Evolutionary conservation across 441 rosid species (phyloP).

Genomic region (Pelargonium australe): DNA sequence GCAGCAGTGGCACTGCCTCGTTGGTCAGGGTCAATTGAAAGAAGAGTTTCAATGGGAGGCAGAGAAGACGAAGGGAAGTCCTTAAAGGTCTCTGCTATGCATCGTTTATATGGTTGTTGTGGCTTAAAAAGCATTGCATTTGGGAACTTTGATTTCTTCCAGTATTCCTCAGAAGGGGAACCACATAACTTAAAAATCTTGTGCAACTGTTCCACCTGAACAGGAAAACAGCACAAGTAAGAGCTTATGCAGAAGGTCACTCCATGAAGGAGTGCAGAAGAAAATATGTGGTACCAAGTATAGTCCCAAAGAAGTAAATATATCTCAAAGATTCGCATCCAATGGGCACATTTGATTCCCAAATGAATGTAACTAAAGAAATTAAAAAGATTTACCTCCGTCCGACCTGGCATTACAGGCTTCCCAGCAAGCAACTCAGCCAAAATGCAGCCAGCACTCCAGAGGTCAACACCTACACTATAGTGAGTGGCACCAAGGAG

Average conservation of each 20-base stretch:
- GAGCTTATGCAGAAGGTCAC: slow-evolving; percentile 6
- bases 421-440: slow-evolving; percentile 85
- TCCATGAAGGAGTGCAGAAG: background rate
- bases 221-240: slow-evolving; percentile 11
- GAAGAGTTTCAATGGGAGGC: slow-evolving; percentile 61
- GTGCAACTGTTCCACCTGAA: slow-evolving; percentile 88
- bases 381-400: slow-evolving; percentile 49
- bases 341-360: background rate
- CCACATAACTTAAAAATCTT: slow-evolving; percentile 91
- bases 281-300: background rate
- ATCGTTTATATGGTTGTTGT: slow-evolving; percentile 63
- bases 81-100: slow-evolving; percentile 63
- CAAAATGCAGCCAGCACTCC: slow-evolving; percentile 97
- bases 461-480: slow-evolving; percentile 69
- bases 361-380: too few species aligned
- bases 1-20: slow-evolving; percentile 74
- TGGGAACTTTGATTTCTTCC: slow-evolving; percentile 78
- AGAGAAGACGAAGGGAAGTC: slow-evolving; percentile 59
- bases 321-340: background rate
- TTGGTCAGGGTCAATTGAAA: slow-evolving; percentile 69
- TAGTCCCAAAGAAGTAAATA: background rate
- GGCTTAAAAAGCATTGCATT: slow-evolving; percentile 80
- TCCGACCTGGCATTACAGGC: slow-evolving; percentile 86
- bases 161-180: slow-evolving; percentile 32
- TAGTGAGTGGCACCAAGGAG: slow-evolving; percentile 83